Conservation (phyloP, 2,329 filamentous ascomycete species). For the Colletotrichum sojae region DNA sequence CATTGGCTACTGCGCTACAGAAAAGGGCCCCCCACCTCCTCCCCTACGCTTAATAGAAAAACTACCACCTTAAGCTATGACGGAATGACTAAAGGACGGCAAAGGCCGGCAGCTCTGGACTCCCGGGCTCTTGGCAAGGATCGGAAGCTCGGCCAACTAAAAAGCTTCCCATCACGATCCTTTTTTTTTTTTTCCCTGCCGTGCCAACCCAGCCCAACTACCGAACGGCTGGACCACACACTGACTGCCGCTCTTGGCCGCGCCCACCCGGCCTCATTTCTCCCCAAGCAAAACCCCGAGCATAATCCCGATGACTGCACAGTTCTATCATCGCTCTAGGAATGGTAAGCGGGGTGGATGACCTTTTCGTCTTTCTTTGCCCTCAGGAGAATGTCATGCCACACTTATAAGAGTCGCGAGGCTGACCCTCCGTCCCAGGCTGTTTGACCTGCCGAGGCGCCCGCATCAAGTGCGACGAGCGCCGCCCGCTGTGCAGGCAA, state of each 20-base stretch:
- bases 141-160: conserved; percentile 9
- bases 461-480: conserved; percentile 32
- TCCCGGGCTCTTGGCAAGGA: too few relatives aligned
- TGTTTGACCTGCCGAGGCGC: conserved; percentile 20
- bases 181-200: not conserved
- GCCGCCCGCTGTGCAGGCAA: conserved; percentile 17
- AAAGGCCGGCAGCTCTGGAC: not conserved
- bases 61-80: too few relatives aligned
- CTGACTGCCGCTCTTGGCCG: conserved; percentile 9
- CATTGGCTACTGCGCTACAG: not conserved
- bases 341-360: conserved; percentile 15
- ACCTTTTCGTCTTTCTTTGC: not conserved
- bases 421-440: not conserved
- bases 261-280: not conserved
- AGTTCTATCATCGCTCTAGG: conserved; percentile 29
- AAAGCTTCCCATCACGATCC: not conserved
- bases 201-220: conserved; percentile 7
- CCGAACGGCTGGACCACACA: too few relatives aligned
- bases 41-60: too few relatives aligned
- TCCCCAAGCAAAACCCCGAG: not conserved
- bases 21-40: not conserved
- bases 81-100: conserved; percentile 2
- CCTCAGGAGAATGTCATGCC: too few relatives aligned
- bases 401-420: not conserved
- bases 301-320: conserved; percentile 5